Evolutionary conservation across 805 yeast genomes (phyloP), one percentile per base, ranked within the genome.

Genomic region (Yarrowia yakushimensis): DNA sequence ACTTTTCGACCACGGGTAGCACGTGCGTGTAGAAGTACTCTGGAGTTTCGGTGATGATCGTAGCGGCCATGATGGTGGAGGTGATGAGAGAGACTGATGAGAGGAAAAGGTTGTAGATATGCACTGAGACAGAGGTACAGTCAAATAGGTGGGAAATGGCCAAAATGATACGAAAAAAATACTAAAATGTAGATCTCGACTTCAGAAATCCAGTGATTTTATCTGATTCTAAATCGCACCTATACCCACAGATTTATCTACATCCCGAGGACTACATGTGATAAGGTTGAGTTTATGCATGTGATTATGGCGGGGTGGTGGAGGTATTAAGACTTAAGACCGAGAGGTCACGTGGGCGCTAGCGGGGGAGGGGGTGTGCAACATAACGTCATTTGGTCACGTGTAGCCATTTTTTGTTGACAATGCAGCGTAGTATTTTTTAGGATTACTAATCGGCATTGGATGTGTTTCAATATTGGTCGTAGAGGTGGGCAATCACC

Each of bases 221-320:
- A 2, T 30, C 17, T 13, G 27, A 13, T 18, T 45, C 2, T 20
- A 25, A 30, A 45, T 45, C 52, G 36, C 4, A 18, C 3, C 13
- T 2, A 18, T 12, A 20, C 11, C 6, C 17, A 11, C 2, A 10
- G 27, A 28, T 9, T 8, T 45, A 30, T 30, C 25, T 13, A 45
- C 52, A 36, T 28, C 52, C 52, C 52, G 52, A 45, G 27, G 20
- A 45, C 18, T 20, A 36, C 52, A 45, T 45, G 52, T 45, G 52
- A 45, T 45, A 30, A 45, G 52, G 30, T 45, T 45, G 36, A 45
- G 52, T 45, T 45, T 45, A 45, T 45, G 52, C 52, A 45, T 45
- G 52, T 45, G 52, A 45, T 45, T n/a, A 28, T 45, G 36, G 9
- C 7, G 36, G 52, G 52, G 52, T 45, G 27, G 36, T n/a, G n/a